phyloP scores from a whole-genome alignment of 2,329 filamentous ascomycete species.

The Colletotrichum paranaense region DNA sequence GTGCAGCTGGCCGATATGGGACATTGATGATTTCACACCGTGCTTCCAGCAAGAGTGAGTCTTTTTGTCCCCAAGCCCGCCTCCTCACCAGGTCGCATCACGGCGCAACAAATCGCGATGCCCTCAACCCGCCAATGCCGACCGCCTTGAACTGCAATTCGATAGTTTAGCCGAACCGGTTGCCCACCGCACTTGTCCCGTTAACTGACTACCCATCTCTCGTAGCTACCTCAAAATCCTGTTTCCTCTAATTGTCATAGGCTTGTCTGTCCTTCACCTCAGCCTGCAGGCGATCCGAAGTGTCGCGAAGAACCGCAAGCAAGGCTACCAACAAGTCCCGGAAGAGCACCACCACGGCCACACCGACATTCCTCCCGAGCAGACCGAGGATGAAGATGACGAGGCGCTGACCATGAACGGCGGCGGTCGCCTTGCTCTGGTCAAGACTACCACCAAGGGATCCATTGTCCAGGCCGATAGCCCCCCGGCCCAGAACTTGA shows the following conservation, averaged over 20 bases:
- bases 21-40: conserved; percentile 70
- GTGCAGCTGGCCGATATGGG: conserved; percentile 70
- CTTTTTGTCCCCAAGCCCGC: conserved; percentile 23
- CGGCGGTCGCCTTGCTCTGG: conserved; percentile 67
- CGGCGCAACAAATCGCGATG: conserved; percentile 3
- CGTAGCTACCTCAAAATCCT: conserved; percentile 82
- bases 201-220: conserved; percentile 18
- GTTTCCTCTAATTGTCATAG: conserved; percentile 79
- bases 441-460: conserved; percentile 70
- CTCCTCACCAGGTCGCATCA: conserved; percentile 1
- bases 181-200: not conserved
- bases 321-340: conserved; percentile 68
- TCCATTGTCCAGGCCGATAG: conserved; percentile 77
- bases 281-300: conserved; percentile 66
- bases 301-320: conserved; percentile 59
- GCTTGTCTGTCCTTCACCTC: conserved; percentile 76
- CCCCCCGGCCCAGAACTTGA: conserved; percentile 77
- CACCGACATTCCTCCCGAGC: conserved; percentile 63
- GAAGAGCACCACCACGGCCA: conserved; percentile 56
- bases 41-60: conserved; percentile 78
- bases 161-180: not conserved
- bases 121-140: not conserved
- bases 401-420: conserved; percentile 63
- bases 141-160: not conserved
- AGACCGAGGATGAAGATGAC: conserved; percentile 67